Conservation (phyloP, 345 rosid species). For the Ceriops decandra region DNA sequence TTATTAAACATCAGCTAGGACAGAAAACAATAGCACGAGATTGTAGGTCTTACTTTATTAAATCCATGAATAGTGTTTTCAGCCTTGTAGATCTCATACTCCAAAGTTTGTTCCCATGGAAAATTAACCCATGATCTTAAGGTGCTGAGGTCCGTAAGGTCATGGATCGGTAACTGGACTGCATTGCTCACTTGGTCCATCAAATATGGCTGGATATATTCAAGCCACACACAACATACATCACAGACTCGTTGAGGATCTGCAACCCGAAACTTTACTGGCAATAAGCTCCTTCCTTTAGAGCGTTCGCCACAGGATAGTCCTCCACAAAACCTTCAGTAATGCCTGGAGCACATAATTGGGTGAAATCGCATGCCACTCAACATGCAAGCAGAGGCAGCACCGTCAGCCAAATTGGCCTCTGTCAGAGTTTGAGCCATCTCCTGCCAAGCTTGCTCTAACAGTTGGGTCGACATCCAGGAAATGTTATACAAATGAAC, state of each 20-base stretch:
- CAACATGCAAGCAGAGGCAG: slow-evolving; percentile 86
- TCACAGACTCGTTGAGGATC: slow-evolving; percentile 92
- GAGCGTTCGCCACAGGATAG: slow-evolving; percentile 80
- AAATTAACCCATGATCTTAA: slow-evolving; percentile 96
- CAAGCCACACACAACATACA: slow-evolving; percentile 81
- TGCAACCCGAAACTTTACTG: slow-evolving; percentile 54
- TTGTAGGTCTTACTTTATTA: slow-evolving; percentile 47
- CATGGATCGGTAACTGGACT: slow-evolving; percentile 78
- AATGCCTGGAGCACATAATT: slow-evolving; percentile 90
- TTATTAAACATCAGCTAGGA: neutral
- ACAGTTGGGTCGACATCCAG: slow-evolving; percentile 57
- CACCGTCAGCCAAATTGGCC: slow-evolving; percentile 72
- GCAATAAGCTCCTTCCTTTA: slow-evolving; percentile 87
- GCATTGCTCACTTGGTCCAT: slow-evolving; percentile 95
- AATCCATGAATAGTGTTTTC: slow-evolving; percentile 70
- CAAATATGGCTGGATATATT: slow-evolving; percentile 77
- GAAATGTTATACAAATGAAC: slow-evolving; percentile 44
- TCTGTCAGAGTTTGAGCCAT: slow-evolving; percentile 87
- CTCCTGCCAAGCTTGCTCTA: slow-evolving; percentile 96
- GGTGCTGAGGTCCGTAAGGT: slow-evolving; percentile 91
- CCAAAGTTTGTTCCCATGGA: slow-evolving; percentile 96
- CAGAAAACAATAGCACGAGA: neutral
- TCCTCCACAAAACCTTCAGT: slow-evolving; percentile 94
- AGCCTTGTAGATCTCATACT: slow-evolving; percentile 87
- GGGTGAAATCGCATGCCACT: slow-evolving; percentile 88